Evolutionary conservation across 148 eudicot genomes (phyloP), one percentile per base, ranked within the genome.

Genomic region (Arctostaphylos glauca): DNA sequence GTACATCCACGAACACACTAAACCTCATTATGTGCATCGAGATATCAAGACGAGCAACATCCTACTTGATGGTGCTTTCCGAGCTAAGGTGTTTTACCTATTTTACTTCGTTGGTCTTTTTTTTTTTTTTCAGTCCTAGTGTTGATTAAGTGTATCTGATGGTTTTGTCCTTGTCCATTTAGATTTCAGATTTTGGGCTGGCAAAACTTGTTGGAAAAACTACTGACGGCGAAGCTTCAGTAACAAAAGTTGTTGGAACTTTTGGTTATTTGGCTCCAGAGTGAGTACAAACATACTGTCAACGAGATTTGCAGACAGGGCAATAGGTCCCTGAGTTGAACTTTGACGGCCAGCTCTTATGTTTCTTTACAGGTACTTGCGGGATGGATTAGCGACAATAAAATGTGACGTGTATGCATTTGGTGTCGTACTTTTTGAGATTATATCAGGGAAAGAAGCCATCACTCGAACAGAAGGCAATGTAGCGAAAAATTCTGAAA

Each of bases 181-280:
- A 96, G 99, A 93, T 96, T 78, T 96, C 99, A 48, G 98, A 96
- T 83, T 96, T 96, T 87, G 99, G 99, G 78, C 82, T 96, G 87
- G 92, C 99, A 55, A 96, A 96, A 85, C 99, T 96, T 58, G 90
- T 96, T 79, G 92, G 93, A 66, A 90, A 86, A 47, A 87, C 94
- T 21, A 91, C 89, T 82, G 99, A 96, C 38, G 92, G 89, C 74
- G 99, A 96, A 84, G 92, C 85, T 83, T 94, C 99, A 58, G 91
- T 90, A 43, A 96, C 99, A 71, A 89, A 94, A 85, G 98, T 96
- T 71, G 99, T 96, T 59, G 99, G 99, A 83, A 96, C 98, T 49
- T 96, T 90, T 79, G 99, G 99, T 84, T 96, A 96, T 86, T 88
- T 96, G 50, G 99, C 99, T 83, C 99, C 99, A 25, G 99, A 96